Evolutionary conservation across 345 rosid genomes (phyloP), one percentile per base, ranked within the genome.

Genomic region (Pelargonium nanum): DNA sequence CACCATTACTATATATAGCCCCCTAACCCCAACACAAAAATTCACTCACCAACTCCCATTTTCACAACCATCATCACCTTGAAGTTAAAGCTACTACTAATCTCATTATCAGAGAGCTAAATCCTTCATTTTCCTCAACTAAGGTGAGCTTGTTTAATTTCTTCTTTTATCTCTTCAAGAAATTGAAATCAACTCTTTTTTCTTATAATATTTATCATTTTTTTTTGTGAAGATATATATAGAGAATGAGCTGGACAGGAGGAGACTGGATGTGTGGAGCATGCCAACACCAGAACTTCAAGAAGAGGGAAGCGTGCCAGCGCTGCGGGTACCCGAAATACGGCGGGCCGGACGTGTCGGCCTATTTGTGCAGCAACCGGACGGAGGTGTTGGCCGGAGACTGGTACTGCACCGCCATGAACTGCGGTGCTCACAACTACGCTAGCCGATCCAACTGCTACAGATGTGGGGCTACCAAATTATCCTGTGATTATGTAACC

Each of bases 351-450:
- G 84, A 80, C 60, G 79, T 74, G 26, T 24, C 68, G 22, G 59
- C 68, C 10, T 69, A 69, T 64, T 22, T 69, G 55, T 59, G 58
- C 54, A 58, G 58, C 26, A 63, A 64, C 56, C 56, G 68, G 53
- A 53, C 73, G 6, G 93, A 83, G 51, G 83, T 70, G 58, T 55
- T 88, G 79, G 85, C 96, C 1, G 99, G 99, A 9, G 99, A 89
- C 71, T 93, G 99, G 99, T 89, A 85, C 72, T 93, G 99, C 76
- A 67, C 80, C n/a, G 77, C 82, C 60, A 72, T 78, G 73, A 82
- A 78, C 71, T 93, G 99, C 63, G 94, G 97, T 20, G 79, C 87
- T 68, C 99, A 89, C 80, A 93, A 93, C 68, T 93, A 76, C 45
- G 99, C 99, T 1, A 87, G 90, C 78, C 72, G 99, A 13, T 68